Base-by-base conservation (phyloP, 441 rosid species). In the Biscutella laevigata region DNA sequence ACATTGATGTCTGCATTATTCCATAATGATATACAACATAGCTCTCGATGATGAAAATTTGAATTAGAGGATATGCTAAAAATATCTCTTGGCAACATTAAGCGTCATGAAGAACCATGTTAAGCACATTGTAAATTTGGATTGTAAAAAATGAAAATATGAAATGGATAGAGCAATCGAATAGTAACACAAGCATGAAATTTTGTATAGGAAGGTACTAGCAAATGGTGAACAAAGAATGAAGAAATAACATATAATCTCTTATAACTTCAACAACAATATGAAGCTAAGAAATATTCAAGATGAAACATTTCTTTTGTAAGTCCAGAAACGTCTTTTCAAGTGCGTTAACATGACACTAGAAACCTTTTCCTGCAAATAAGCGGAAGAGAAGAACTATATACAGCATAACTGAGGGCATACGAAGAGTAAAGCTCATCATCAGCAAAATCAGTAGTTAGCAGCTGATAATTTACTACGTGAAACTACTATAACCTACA, bases 1-100 rank as follows among this genome's bases (percentile, higher is more conserved):
- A 48, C 21, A 62, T 13, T 16, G 19, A 40, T 32, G 25, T 63
- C 68, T 39, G 57, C 51, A 63, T 34, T 35, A 43, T 36, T 36
- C 29, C 36, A 50, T 22, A 12, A 42, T 34, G 8, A 28, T 6
- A 50, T 45, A 49, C 15, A 56, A 40, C 15, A 64, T 11, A 32
- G 24, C 0, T 48, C 13, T 26, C 19, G 40, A 56, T 21, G 25
- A 48, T 4, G 9, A 48, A 40, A 39, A 47, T 47, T 46, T n/a
- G 12, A 55, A 32, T 33, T 64, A 34, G 48, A 49, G 20, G 20
- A 49, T 33, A 9, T 40, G 47, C 34, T 21, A 41, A 20, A 9
- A 35, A 27, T 14, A 19, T 14, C 2, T 47, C n/a, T 17, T 35
- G 22, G 20, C 34, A 40, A 28, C 7, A 48, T 3, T 54, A 13